Conservation (phyloP, 345 rosid genomes). For the Populus davidiana region DNA sequence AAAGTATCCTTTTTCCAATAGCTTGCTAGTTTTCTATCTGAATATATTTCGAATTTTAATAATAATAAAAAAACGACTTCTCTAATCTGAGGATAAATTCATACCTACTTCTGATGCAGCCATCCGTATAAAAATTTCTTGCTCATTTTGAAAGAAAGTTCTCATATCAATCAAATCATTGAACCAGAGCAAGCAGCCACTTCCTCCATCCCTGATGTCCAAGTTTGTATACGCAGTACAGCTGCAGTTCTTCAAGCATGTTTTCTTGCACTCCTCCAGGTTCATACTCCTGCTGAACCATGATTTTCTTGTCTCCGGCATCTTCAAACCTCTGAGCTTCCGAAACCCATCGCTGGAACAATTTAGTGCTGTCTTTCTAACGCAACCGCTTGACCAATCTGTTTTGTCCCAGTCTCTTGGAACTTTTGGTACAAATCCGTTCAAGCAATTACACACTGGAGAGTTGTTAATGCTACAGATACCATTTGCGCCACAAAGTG, state of each 20-base stretch:
- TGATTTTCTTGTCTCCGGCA: not conserved
- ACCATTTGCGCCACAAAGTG: too few relatives aligned
- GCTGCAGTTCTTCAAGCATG: too few relatives aligned
- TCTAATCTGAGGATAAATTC: too few relatives aligned
- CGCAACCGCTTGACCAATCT: not conserved
- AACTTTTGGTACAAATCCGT: not conserved
- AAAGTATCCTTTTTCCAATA: too few relatives aligned
- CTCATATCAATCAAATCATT: constrained; percentile 2
- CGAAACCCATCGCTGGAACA: constrained; percentile 8
- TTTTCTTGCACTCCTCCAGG: too few relatives aligned
- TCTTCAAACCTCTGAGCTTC: constrained; percentile 5
- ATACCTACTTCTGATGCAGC: too few relatives aligned
- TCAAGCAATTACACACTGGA: not conserved
- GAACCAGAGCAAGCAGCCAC: not conserved
- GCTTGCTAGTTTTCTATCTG: not conserved
- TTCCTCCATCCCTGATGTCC: not conserved
- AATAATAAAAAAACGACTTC: too few relatives aligned
- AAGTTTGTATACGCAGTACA: too few relatives aligned
- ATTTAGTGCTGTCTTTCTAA: not conserved
- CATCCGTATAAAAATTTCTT: not conserved
- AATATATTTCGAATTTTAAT: too few relatives aligned
- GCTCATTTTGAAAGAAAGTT: not conserved
- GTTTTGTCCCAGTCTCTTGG: not conserved
- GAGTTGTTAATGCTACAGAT: too few relatives aligned
- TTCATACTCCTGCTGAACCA: too few relatives aligned